phyloP scores from a whole-genome alignment of 306 rosid species.

The Boehmeria nivea region DNA sequence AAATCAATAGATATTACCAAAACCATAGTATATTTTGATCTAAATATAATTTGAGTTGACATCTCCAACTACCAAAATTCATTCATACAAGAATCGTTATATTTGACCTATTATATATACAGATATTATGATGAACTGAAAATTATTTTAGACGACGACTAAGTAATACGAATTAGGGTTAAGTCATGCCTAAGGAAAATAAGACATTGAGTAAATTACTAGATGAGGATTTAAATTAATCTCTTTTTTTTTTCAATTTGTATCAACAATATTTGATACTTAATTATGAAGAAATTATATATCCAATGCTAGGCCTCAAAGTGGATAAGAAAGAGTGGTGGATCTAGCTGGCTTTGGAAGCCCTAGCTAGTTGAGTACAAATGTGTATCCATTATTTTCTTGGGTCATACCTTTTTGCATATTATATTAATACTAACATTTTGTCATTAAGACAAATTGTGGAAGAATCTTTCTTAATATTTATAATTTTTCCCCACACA shows the following conservation, averaged over 20 bases:
- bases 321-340: constrained; percentile 18
- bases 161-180: too few relatives aligned
- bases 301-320: constrained; percentile 8
- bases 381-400: constrained; percentile 20
- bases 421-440: neutral
- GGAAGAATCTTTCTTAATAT: constrained; percentile 16
- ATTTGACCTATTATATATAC: too few relatives aligned
- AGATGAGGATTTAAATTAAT: neutral
- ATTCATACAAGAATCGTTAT: too few relatives aligned
- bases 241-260: neutral
- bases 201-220: too few relatives aligned
- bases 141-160: too few relatives aligned
- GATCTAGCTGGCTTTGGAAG: constrained; percentile 10
- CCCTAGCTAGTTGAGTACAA: constrained; percentile 11
- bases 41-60: too few relatives aligned
- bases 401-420: neutral
- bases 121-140: too few relatives aligned
- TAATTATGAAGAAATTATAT: neutral
- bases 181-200: too few relatives aligned
- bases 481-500: constrained; percentile 3
- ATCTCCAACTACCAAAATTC: too few relatives aligned
- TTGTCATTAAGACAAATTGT: neutral
- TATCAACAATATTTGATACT: too few relatives aligned
- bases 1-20: too few relatives aligned
- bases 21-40: too few relatives aligned